Evolutionary conservation across 2,329 filamentous ascomycete species (phyloP), one percentile per base, ranked within the genome.

Genomic region (Biscogniauxia marginata): DNA sequence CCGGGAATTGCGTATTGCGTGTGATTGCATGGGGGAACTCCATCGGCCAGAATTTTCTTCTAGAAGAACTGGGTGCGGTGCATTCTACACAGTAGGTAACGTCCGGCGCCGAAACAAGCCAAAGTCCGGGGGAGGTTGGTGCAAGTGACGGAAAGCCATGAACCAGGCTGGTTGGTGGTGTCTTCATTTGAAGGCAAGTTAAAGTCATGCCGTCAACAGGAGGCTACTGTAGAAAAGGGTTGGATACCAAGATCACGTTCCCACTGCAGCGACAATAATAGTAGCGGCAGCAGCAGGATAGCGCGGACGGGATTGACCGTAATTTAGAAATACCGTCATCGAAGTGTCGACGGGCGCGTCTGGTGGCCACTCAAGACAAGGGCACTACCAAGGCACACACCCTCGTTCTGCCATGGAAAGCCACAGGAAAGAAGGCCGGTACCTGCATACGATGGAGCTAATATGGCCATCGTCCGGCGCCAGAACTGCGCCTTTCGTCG

Each of bases 401-500:
- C 49, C 49, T 7, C 43, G 53, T 61, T 56, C 49, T 59, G 59
- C 61, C 61, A 63, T 63, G 49, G 56, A 63, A 46, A 51, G 53
- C 56, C 57, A 51, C 56, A 54, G 53, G 30, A 53, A 60, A 59
- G 51, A 63, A 49, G 54, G 60, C 55, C 57, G 62, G 64, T 67
- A 67, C 65, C 65, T 67, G 64, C 65, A 67, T 67, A 59, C 22
- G 57, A 50, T 51, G 55, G 45, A 52, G 54, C 52, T 48, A 56
- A 34, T 46, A 46, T 46, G 18, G 44, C 44, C 44, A 22, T 16
- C 18, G 43, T 20, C 16, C 16, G 20, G 44, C 44, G 44, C 18
- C 44, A 46, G 20, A 46, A 46, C 44, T 46, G 44, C 20, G 44
- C 30, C 30, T 39, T 46, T 46, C 44, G 44, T 16, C 8, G 44